Evolutionary conservation across 352 stramenopile genomes (phyloP), one percentile per base, ranked within the genome.

Genomic region (Globisporangium abappressorium): DNA sequence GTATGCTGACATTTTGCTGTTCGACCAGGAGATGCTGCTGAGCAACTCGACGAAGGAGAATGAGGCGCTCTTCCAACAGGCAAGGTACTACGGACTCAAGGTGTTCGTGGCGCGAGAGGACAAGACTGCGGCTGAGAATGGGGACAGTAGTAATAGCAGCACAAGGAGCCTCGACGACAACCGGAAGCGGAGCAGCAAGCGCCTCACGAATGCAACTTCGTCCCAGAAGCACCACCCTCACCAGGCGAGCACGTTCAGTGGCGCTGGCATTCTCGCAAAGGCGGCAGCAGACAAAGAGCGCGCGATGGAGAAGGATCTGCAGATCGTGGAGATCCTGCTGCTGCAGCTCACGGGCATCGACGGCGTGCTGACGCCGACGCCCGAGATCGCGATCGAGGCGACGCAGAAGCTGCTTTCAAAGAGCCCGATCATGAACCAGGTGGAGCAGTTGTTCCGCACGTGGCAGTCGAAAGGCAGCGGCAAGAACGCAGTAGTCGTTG

Each of bases 291-390:
- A 57, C 20, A 66, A 63, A 33, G 54, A 53, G 20, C 60, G 26
- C 9, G 33, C 28, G 41, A 33, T 65, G 62, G 54, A 69, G 9
- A 64, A 65, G 20, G 47, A 70, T 15, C 18, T 59, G 33, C 49
- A 73, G 26, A 55, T 82, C 6, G 69, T 77, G 2, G 73, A 78
- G 56, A 74, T 78, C 15, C 71, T 82, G 64, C 64, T 82, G 57
- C 66, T 82, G 1, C 63, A 75, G 49, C 68, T 80, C 15, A 66
- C 71, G 3, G 76, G 73, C n/a, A 56, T 82, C n/a, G 57, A 82
- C 22, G 76, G 76, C 1, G 67, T 80, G 12, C 60, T 78, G 51
- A 79, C 73, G 14, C 57, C 63, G 5, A 68, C 70, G 18, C 68
- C 71, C 20, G 70, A 75, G 14, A 64, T 74, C 12, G 73, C 67